These are phyloP conservation scores for Mycosarcoma mackinlayi DNA, from an alignment of 1,284 basidiomycete species.

Conservation along the genomic window DNA sequence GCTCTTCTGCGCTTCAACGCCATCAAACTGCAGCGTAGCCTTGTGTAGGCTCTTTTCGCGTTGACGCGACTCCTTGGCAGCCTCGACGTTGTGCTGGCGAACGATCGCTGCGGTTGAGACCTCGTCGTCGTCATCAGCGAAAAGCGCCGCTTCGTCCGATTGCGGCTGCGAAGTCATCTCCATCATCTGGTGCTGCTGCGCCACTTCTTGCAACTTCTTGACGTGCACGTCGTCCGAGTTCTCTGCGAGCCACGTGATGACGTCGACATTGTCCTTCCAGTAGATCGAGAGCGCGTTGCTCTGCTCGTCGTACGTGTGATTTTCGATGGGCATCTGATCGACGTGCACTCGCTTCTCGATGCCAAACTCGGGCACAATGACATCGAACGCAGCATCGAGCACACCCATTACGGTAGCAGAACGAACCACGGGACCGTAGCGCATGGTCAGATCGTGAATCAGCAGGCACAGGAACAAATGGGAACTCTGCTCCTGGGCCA, in stretches of 20 bases:
- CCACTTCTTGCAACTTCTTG: constrained; percentile 53
- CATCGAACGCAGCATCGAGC: constrained; percentile 94
- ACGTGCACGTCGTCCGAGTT: constrained; percentile 77
- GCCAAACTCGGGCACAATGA: constrained; percentile 89
- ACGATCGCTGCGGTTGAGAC: constrained; percentile 36
- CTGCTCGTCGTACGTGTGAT: constrained; percentile 93
- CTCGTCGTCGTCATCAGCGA: constrained; percentile 58
- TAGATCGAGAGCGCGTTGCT: constrained; percentile 87
- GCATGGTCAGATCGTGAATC: constrained; percentile 89
- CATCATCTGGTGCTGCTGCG: constrained; percentile 54
- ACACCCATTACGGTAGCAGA: constrained; percentile 93
- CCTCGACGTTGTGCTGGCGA: constrained; percentile 47
- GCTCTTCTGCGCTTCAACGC: constrained; percentile 13
- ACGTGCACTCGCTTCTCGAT: constrained; percentile 98
- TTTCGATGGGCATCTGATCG: constrained; percentile 90
- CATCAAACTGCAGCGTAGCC: constrained; percentile 41
- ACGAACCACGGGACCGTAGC: constrained; percentile 88
- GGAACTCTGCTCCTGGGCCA: constrained; percentile 94
- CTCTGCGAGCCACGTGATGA: constrained; percentile 92
- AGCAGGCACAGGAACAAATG: constrained; percentile 95
- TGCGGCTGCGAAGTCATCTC: constrained; percentile 60
- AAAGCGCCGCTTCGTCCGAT: constrained; percentile 58
- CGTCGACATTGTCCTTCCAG: constrained; percentile 74
- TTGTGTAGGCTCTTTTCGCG: constrained; percentile 46
- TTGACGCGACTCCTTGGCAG: constrained; percentile 44